Evolutionary conservation across 2,329 filamentous ascomycete species (phyloP).

Genomic region (Xylaria sp.): DNA sequence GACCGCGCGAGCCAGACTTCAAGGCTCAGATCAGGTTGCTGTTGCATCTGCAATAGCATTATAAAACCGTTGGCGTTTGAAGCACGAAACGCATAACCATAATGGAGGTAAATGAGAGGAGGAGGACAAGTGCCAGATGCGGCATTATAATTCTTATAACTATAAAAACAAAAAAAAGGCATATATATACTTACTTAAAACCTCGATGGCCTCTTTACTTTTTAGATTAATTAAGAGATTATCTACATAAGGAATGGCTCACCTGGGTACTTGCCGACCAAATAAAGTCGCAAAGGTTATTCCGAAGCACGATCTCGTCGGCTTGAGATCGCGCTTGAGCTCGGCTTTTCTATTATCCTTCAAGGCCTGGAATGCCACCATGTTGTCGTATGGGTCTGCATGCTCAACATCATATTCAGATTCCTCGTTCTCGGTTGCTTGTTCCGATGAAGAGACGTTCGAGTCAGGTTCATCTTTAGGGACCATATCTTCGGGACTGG

Average conservation of each 20-base stretch:
- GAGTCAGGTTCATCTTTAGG: not conserved
- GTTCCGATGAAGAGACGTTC: not conserved
- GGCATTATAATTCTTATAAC: no score
- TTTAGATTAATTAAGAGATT: not conserved
- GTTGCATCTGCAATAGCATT: no score
- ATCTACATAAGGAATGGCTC: no score
- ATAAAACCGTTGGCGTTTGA: no score
- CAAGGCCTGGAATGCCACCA: not conserved
- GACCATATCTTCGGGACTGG: not conserved
- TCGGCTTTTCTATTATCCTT: not conserved
- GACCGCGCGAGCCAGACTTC: no score
- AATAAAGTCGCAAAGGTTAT: conserved; percentile 5
- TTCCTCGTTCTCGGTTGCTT: not conserved
- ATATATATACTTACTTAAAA: not conserved
- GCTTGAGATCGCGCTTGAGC: not conserved
- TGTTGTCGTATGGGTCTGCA: conserved; percentile 7
- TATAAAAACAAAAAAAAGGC: no score
- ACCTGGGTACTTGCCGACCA: no score
- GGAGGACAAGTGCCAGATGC: no score
- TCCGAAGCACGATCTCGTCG: not conserved
- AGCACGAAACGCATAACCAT: no score
- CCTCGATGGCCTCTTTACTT: not conserved
- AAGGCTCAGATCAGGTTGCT: no score
- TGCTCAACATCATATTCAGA: not conserved
- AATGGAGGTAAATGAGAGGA: no score